Base-by-base conservation (phyloP, 2,329 filamentous ascomycete genomes). In the Fusarium succisae region DNA sequence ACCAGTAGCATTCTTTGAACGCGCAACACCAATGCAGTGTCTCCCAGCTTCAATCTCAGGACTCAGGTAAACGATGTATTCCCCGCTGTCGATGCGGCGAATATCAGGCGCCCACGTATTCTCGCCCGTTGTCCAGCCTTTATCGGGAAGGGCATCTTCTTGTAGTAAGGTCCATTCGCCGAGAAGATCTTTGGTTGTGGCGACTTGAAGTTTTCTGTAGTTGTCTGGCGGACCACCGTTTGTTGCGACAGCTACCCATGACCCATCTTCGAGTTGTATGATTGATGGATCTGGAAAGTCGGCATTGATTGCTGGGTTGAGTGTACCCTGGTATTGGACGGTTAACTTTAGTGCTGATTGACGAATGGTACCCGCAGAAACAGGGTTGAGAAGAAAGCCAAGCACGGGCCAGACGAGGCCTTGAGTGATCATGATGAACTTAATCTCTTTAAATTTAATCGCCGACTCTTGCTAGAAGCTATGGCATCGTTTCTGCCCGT, bases 261-360 rank as follows among this genome's bases (percentile, higher is more conserved):
- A 69, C 1, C 67, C 67, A 24, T 69, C 67, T 20, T 64, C 50
- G 5, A 63, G 13, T 18, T 70, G 67, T 0, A 57, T 45, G 7
- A 70, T 70, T 2, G 65, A 63, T 6, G 67, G 67, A 26, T 70
- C 67, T 8, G 67, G 67, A 13, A 70, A 70, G 18, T 70, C 65
- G 30, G 66, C 32, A 26, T 70, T 51, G 12, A 70, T 63, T 1
- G 45, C 38, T 4, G 65, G 67, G 3, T 24, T 30, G 2, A 70
- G 43, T 1, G 41, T 14, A 1, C 67, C 65, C 20, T 70, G 35
- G 17, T 70, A 65, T 5, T 57, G 57, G 12, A 70, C 37, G 24
- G 51, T 56, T 3, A 70, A 20, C 26, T 69, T 64, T 13, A 70
- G 51, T 22, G 65, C 32, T 24, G 55, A 38, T 30, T 39, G 56